These are phyloP conservation scores for Phytophthora ohioensis DNA, from an alignment of 352 stramenopile genomes.

Conservation along the genomic window DNA sequence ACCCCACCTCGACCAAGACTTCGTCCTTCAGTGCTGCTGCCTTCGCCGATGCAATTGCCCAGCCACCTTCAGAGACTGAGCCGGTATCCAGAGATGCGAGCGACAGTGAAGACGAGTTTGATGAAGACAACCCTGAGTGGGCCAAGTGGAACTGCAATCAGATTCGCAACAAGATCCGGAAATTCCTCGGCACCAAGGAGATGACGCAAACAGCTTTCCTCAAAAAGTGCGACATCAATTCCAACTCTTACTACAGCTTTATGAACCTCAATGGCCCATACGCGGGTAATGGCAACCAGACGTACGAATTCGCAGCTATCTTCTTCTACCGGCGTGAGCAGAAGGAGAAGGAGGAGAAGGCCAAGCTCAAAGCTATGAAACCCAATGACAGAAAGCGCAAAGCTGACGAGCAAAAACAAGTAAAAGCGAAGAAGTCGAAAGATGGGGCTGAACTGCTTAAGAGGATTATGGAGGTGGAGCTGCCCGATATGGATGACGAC, in stretches of 20 bases:
- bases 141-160: conserved; percentile 45
- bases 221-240: conserved; percentile 42
- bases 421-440: conserved; percentile 38
- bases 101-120: conserved; percentile 35
- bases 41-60: too few species aligned
- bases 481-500: conserved; percentile 30
- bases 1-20: too few species aligned
- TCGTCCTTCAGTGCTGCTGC: too few species aligned
- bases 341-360: conserved; percentile 28
- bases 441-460: conserved; percentile 38
- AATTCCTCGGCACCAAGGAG: conserved; percentile 47
- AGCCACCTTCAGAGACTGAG: too few species aligned
- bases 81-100: too few species aligned
- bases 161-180: conserved; percentile 47
- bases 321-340: conserved; percentile 49
- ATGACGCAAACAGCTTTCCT: conserved; percentile 61
- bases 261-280: conserved; percentile 49
- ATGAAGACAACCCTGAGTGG: neutral
- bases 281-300: conserved; percentile 39
- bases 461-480: conserved; percentile 43
- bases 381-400: conserved; percentile 31
- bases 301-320: conserved; percentile 39
- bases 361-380: conserved; percentile 17
- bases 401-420: conserved; percentile 8
- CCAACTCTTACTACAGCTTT: conserved; percentile 51